phyloP scores from a whole-genome alignment of 768 basidiomycete genomes.

The Mycena alexandri region DNA sequence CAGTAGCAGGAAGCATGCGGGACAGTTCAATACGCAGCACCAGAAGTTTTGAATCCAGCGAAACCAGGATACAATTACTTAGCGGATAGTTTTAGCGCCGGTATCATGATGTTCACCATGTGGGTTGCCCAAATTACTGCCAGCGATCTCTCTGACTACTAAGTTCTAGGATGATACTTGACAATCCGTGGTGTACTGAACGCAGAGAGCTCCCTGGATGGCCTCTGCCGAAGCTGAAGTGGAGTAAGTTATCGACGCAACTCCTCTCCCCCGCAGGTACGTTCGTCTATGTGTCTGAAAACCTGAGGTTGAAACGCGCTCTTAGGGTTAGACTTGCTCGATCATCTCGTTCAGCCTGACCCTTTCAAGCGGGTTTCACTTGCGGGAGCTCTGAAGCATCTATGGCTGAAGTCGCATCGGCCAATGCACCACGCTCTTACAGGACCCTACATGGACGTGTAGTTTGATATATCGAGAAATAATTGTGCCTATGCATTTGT shows the following conservation, averaged over 20 bases:
- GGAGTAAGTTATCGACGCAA: neutral
- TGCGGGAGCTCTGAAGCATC: conserved; percentile 23
- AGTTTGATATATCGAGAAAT: too few species aligned
- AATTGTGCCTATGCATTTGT: too few species aligned
- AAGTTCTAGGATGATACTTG: conserved; percentile 21
- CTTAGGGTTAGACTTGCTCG: conserved; percentile 24
- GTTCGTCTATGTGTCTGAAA: neutral
- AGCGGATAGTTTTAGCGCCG: conserved; percentile 30
- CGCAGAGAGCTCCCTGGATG: neutral
- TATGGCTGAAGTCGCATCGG: conserved; percentile 23
- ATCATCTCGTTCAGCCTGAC: conserved; percentile 18
- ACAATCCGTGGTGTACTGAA: neutral
- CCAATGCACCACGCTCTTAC: conserved; percentile 11
- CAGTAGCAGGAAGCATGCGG: conserved; percentile 9
- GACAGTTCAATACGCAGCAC: conserved; percentile 22
- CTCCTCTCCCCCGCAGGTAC: conserved; percentile 20
- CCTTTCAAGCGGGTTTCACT: conserved; percentile 20
- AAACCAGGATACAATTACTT: conserved; percentile 21
- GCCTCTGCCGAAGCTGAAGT: conserved; percentile 13
- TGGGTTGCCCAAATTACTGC: neutral
- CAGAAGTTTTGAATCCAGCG: conserved; percentile 15
- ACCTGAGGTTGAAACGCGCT: neutral
- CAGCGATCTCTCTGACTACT: neutral
- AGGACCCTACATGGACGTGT: neutral
- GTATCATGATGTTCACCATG: conserved; percentile 32